Evolutionary conservation across 2,329 filamentous ascomycete species (phyloP).

Genomic region (Calonectria hongkongensis): DNA sequence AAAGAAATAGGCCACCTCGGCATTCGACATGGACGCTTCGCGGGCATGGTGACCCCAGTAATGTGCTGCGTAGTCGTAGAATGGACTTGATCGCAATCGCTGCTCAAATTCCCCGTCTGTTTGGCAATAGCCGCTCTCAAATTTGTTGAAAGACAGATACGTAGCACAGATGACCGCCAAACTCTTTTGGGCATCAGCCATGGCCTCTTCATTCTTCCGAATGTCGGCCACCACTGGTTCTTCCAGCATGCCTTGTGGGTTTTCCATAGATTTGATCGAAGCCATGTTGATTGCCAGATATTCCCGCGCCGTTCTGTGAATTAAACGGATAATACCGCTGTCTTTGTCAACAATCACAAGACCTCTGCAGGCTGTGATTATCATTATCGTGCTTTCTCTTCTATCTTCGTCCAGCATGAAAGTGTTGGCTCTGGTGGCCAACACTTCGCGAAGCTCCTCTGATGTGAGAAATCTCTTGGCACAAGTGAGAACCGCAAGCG

Average conservation of each 20-base stretch:
- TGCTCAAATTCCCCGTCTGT: constrained; percentile 15
- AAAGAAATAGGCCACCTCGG: neutral
- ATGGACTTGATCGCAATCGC: neutral
- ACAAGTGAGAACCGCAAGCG: neutral
- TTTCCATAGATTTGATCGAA: neutral
- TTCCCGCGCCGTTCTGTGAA: neutral
- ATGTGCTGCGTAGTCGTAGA: constrained; percentile 11
- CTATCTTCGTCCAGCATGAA: neutral
- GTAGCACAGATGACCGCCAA: neutral
- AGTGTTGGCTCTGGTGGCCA: neutral
- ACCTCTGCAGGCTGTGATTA: neutral
- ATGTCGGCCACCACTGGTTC: neutral
- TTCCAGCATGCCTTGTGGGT: neutral
- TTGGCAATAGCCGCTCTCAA: constrained; percentile 15
- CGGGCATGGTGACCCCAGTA: constrained; percentile 6
- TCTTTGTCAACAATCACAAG: neutral
- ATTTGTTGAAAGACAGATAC: neutral
- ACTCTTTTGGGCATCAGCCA: neutral
- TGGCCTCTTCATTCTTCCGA: neutral
- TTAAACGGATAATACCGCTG: neutral
- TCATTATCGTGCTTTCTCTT: constrained; percentile 1
- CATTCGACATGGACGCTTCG: neutral
- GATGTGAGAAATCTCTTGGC: neutral
- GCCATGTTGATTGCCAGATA: neutral
- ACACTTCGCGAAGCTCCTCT: neutral